Percentiles rank a stretch among this genome's conserved stretches.
Evolutionary conservation across 768 basidiomycete species (phyloP).

Genomic region (Kwoniella dendrophila): DNA sequence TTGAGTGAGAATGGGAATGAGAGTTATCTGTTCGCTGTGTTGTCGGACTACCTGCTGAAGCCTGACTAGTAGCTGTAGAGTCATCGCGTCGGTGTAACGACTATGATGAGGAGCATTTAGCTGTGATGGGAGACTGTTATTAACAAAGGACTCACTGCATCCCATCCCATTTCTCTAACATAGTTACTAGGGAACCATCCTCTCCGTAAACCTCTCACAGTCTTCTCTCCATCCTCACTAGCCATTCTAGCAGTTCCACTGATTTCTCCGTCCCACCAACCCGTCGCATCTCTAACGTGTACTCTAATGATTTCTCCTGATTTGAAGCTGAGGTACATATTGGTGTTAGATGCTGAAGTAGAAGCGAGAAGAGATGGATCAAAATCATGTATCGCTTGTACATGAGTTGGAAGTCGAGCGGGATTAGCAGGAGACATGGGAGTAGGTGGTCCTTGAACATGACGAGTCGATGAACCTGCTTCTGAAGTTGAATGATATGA

Average conservation of each 20-base stretch:
- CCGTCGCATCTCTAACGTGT: constrained; percentile 79
- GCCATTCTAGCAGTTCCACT: constrained; percentile 60
- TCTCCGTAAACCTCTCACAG: constrained; percentile 58
- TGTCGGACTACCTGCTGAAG: constrained; percentile 13
- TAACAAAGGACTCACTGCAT: constrained; percentile 40
- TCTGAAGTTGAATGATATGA: constrained; percentile 18
- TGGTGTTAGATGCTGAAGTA: constrained; percentile 59
- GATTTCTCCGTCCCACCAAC: constrained; percentile 99
- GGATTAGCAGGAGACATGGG: background rate
- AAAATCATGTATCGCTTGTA: constrained; percentile 85
- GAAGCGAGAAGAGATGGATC: constrained; percentile 41
- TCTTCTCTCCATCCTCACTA: constrained; percentile 16
- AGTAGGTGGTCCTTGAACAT: constrained; percentile 8
- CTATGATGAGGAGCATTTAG: background rate
- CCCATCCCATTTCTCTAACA: constrained; percentile 47
- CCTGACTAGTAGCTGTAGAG: constrained; percentile 1
- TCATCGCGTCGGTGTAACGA: constrained; percentile 18
- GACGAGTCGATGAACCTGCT: constrained; percentile 15
- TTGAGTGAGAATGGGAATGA: constrained; percentile 3
- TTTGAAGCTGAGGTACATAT: constrained; percentile 80
- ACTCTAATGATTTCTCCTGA: constrained; percentile 91
- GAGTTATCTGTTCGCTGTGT: constrained; percentile 3
- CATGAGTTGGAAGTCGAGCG: constrained; percentile 30
- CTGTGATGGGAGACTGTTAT: no score
- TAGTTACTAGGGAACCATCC: constrained; percentile 99